Evolutionary conservation across 768 basidiomycete species (phyloP).

Genomic region (Hericium erinaceus): DNA sequence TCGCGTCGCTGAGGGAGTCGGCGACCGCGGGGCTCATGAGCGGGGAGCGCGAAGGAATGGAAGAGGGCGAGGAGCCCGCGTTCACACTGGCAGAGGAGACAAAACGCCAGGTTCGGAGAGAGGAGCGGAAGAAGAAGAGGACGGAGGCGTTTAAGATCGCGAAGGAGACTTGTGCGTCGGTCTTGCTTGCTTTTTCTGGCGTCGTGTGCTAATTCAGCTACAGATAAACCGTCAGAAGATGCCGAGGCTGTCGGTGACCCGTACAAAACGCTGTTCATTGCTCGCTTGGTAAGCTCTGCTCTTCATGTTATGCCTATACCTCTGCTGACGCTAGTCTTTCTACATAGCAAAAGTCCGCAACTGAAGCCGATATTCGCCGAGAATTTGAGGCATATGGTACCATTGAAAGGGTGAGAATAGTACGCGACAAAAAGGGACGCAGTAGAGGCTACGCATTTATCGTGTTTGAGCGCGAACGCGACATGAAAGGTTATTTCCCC

Average conservation of each 20-base stretch:
- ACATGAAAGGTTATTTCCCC: conserved; percentile 84
- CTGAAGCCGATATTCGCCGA: conserved; percentile 84
- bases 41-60: conserved; percentile 58
- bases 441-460: conserved; percentile 93
- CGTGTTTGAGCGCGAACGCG: conserved; percentile 94
- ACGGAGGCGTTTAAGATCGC: conserved; percentile 70
- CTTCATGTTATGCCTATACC: not conserved
- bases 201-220: conserved; percentile 8
- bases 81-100: conserved; percentile 80
- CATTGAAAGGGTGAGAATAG: conserved; percentile 90
- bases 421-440: conserved; percentile 82
- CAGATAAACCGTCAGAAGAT: conserved; percentile 93
- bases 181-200: not conserved
- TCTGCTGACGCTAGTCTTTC: conserved; percentile 8
- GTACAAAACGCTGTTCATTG: conserved; percentile 96
- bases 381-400: conserved; percentile 95
- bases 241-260: conserved; percentile 89
- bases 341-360: conserved; percentile 78
- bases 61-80: conserved; percentile 76
- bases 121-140: conserved; percentile 70
- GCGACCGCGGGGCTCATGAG: conserved; percentile 59
- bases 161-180: conserved; percentile 72
- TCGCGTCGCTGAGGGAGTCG: conserved; percentile 67
- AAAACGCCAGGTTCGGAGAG: conserved; percentile 66
- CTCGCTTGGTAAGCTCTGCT: conserved; percentile 58